Base-by-base conservation (phyloP, 176 grass and related monocot species). In the Triticum urartu region DNA sequence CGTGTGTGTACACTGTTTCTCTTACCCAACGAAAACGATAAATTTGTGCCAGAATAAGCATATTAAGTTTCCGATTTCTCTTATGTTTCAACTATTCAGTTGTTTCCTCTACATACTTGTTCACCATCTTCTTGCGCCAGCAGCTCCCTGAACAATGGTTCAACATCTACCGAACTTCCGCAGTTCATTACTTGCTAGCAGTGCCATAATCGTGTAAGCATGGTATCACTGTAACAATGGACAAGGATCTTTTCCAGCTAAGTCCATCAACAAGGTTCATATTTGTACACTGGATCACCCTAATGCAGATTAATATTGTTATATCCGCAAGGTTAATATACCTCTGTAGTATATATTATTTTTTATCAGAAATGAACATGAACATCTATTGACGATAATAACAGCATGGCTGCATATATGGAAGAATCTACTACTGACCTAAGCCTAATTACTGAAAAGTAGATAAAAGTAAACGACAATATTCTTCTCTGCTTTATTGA, bases 361-460 rank as follows among this genome's bases (percentile, higher is more conserved):
- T 65, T 56, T 11, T 43, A 58, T 83, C 48, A 73, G 18, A 83
- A 3, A 72, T 21, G 22, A 35, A 82, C 17, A 65, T 48, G 11
- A 78, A 24, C 79, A 71, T 40, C 26, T 36, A 85, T 89, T 50
- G 26, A 77, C 13, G 26, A 74, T 77, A 68, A 52, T 52, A 52
- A 52, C 48, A 52, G 14, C 48, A 52, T 52, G 48, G 5, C 28
- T 72, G 28, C 54, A 72, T 72, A 5, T 52, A 52, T 52, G 48
- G 48, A 52, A 52, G 13, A 52, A 5, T 52, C 48, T 52, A 17
- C 48, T 52, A 52, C 48, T 6, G 14, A 52, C 48, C 48, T 52
- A 52, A 52, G 13, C 48, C 48, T 52, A 52, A 15, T 52, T 17
- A 52, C 14, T 52, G 48, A 52, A 52, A 52, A 52, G 48, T 17